Percentiles rank a stretch among this genome's conserved stretches.
Conservation (phyloP, 805 yeast species). For the Schizosaccharomyces octosporus region DNA sequence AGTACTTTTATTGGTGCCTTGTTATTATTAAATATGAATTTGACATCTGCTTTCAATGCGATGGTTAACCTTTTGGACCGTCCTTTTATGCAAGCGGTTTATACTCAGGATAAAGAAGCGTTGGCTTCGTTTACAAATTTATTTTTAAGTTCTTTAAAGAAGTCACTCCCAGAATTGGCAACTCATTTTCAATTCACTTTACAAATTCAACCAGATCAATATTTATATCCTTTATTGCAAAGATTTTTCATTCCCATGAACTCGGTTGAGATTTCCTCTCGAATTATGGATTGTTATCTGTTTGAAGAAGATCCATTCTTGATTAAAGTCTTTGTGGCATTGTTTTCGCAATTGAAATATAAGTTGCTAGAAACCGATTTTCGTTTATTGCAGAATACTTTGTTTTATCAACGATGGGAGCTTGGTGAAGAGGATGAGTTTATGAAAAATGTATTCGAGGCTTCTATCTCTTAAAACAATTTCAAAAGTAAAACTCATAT, state of each 20-base stretch:
- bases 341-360: background rate
- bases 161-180: background rate
- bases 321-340: background rate
- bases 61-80: background rate
- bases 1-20: background rate
- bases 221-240: background rate
- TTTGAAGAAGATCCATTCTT: conserved; percentile 1
- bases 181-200: background rate
- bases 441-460: background rate
- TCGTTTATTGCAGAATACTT: background rate
- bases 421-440: background rate
- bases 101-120: background rate
- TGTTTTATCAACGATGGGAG: background rate
- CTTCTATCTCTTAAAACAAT: background rate
- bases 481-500: too few relatives aligned
- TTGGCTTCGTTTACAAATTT: background rate
- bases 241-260: background rate
- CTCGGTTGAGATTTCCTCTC: background rate
- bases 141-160: background rate
- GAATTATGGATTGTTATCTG: background rate
- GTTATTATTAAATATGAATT: background rate
- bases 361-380: background rate
- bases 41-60: background rate
- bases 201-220: background rate
- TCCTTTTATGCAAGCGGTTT: background rate